Percentiles rank a stretch among this genome's conserved stretches.
These are phyloP conservation scores for Echites panduratus DNA, from an alignment of 257 asterid species.

Conservation along the genomic window DNA sequence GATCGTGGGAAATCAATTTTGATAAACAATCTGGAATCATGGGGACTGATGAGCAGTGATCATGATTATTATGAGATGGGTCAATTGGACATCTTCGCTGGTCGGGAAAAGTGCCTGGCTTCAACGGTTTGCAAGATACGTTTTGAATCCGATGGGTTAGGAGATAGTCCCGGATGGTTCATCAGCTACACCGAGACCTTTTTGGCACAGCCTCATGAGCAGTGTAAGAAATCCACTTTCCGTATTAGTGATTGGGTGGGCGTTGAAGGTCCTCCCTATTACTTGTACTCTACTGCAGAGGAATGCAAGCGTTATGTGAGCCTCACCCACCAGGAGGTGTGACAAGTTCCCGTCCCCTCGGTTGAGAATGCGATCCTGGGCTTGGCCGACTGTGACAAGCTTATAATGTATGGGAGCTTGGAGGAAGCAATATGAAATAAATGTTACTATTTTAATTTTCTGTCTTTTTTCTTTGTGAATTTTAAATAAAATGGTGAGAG, in stretches of 20 bases:
- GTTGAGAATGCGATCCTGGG: no score
- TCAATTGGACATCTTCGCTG: slow-evolving; percentile 45
- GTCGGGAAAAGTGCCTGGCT: slow-evolving; percentile 40
- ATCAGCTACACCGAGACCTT: slow-evolving; percentile 26
- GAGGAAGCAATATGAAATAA: no score
- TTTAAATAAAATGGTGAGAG: no score
- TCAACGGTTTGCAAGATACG: slow-evolving; percentile 48
- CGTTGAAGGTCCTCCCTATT: slow-evolving; percentile 35
- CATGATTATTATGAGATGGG: slow-evolving; percentile 51
- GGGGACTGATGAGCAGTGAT: slow-evolving; percentile 55
- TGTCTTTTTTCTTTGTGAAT: no score
- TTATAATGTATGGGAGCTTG: no score
- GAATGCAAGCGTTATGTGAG: slow-evolving; percentile 21
- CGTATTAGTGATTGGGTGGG: slow-evolving; percentile 54
- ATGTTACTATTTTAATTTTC: no score
- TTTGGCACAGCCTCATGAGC: slow-evolving; percentile 36
- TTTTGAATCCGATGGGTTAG: slow-evolving; percentile 39
- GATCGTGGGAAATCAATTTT: slow-evolving; percentile 23
- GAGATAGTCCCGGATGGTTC: slow-evolving; percentile 37
- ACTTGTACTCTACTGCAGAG: slow-evolving; percentile 28
- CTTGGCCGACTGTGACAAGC: no score
- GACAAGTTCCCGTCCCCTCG: no score
- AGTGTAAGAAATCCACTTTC: slow-evolving; percentile 44
- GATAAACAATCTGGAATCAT: slow-evolving; percentile 26
- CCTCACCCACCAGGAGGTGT: no score